Evolutionary conservation across 495 filamentous ascomycete species (phyloP).

Genomic region (Astrocystis sublimbata): DNA sequence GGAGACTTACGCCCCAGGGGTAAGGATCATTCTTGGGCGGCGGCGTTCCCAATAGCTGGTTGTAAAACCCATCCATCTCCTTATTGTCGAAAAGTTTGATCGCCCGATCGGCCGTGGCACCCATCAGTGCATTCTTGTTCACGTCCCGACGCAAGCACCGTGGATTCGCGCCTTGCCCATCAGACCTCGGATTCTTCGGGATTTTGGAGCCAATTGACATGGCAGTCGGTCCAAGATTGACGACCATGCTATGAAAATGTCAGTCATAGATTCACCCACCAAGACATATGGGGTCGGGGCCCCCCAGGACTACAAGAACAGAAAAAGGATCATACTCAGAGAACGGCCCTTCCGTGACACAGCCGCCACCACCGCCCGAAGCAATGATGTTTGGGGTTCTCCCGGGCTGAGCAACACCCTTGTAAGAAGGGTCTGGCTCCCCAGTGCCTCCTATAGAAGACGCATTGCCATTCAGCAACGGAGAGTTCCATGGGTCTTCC

Average conservation of each 20-base stretch:
- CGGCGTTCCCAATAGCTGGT: conserved; percentile 49
- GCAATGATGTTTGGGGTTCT: conserved; percentile 41
- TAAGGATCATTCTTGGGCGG: conserved; percentile 39
- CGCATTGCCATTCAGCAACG: conserved; percentile 44
- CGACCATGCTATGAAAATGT: conserved; percentile 36
- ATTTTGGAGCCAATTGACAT: conserved; percentile 32
- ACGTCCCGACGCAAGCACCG: conserved; percentile 39
- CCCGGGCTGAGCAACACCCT: conserved; percentile 30
- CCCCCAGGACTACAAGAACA: neutral
- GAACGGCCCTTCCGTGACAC: conserved; percentile 60
- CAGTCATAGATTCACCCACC: neutral
- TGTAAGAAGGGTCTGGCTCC: conserved; percentile 36
- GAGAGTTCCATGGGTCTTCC: conserved; percentile 38
- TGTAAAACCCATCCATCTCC: conserved; percentile 56
- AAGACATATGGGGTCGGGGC: neutral
- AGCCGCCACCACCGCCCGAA: conserved; percentile 59
- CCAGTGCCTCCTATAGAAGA: conserved; percentile 46
- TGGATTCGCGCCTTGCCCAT: conserved; percentile 39
- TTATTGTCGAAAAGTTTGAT: conserved; percentile 50
- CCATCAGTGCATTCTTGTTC: conserved; percentile 48
- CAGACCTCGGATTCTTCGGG: conserved; percentile 35
- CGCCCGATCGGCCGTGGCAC: conserved; percentile 50
- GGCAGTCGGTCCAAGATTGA: conserved; percentile 41
- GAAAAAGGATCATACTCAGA: conserved; percentile 35
- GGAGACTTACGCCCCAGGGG: conserved; percentile 38